A percentile compares a stretch with the other conserved stretches of the same genome.
These are phyloP conservation scores for Grigorovia jiainica DNA, from an alignment of 805 yeast genomes.

Conservation along the genomic window DNA sequence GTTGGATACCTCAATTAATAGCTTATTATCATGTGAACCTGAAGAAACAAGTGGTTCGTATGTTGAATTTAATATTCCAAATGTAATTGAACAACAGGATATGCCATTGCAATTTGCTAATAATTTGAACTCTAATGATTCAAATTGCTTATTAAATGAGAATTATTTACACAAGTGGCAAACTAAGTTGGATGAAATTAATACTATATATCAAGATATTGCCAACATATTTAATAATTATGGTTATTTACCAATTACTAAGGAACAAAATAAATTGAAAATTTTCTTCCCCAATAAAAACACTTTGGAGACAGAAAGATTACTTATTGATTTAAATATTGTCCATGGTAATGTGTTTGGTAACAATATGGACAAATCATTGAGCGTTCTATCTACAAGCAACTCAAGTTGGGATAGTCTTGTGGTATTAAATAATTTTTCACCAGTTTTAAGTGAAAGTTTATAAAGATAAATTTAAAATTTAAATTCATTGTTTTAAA, in stretches of 20 bases:
- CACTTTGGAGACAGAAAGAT: conserved; percentile 41
- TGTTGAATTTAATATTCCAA: conserved; percentile 49
- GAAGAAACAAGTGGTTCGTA: conserved; percentile 35
- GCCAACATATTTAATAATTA: conserved; percentile 38
- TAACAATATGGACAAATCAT: conserved; percentile 15
- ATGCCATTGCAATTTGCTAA: too few species aligned
- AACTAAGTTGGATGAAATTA: conserved; percentile 3
- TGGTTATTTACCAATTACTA: conserved; percentile 57
- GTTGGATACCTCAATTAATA: too few species aligned
- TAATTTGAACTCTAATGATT: too few species aligned
- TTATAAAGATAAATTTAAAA: not conserved
- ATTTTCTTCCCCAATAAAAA: conserved; percentile 70
- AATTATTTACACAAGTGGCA: conserved; percentile 3
- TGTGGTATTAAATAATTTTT: conserved; percentile 4
- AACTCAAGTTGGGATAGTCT: not conserved
- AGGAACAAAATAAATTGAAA: conserved; percentile 33
- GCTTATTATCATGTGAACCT: too few species aligned
- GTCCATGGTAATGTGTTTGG: conserved; percentile 43
- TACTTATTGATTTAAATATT: conserved; percentile 52
- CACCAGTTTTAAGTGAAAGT: conserved; percentile 13
- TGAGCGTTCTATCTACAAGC: not conserved
- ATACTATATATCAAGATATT: conserved; percentile 14
- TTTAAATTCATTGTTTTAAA: too few species aligned
- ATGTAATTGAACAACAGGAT: not conserved
- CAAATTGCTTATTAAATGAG: conserved; percentile 1